Base-by-base conservation (phyloP, 78 protist genomes). In the Protostelium mycophagum region DNA sequence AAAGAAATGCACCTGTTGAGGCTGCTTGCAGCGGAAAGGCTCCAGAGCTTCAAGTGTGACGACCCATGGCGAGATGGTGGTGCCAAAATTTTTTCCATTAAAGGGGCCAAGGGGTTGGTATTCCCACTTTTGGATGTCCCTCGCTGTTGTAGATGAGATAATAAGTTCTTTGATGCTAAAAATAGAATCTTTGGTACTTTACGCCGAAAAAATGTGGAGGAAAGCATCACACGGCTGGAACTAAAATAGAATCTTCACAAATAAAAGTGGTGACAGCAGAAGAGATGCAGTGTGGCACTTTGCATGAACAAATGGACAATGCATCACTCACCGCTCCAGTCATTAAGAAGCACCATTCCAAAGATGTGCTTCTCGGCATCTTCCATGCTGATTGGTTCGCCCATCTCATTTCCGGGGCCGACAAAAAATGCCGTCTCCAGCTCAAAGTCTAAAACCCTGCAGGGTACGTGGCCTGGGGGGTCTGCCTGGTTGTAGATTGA, bases 21-120 rank as follows among this genome's bases (percentile, higher is more conserved):
- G 96, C 31, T 88, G 90, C 23, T 38, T 83, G 84, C 93, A 91
- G 35, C 83, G 86, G 88, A 98, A 98, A 86, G 98, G 98, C 89
- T 94, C 97, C 23, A 98, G 88, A 10, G 99, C 99, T 0, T 96
- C 98, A 86, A 96, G 34, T 38, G 99, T 97, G 88, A 97, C 98
- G 35, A 98, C 97, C 99, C 99, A 98, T 0, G 99, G 98, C 37
- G 98, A 96, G 88, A 98, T 91, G 38, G 98, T 91, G 38, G 98
- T 91, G 94, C 94, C 95, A 84, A 98, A 97, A 93, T 95, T 95
- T 95, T 98, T 98, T 28, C 94, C 97, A 35, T 90, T 87, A 92
- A 98, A 97, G 38, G 99, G 99, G 23, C 99, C 99, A 25, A 98
- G 96, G 1, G 99, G 99, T 0, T 95, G 97, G 85, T 98, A 97